A percentile compares a stretch with the other conserved stretches of the same genome.
phyloP scores from a whole-genome alignment of 257 asterid genomes.

The Nicotiana otophora region DNA sequence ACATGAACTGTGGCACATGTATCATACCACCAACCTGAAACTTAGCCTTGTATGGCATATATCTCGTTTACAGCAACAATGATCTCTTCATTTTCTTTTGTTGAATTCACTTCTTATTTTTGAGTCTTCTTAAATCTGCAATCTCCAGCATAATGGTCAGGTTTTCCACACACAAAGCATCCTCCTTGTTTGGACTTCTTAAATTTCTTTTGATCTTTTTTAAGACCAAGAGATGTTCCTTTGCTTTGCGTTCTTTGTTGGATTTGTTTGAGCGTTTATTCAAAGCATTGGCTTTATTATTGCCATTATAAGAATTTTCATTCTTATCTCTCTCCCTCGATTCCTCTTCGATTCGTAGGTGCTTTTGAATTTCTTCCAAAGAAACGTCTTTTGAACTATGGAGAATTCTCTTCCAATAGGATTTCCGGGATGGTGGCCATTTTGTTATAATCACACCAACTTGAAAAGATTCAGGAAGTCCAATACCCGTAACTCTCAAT shows the following conservation, averaged over 20 bases:
- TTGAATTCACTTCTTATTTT: neutral
- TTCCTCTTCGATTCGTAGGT: neutral
- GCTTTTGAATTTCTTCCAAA: neutral
- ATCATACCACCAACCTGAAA: too few species aligned
- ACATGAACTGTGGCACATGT: too few species aligned
- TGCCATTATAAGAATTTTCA: neutral
- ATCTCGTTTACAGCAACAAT: neutral
- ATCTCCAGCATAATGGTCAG: neutral
- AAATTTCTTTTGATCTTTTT: neutral
- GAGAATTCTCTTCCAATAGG: neutral
- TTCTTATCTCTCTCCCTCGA: neutral
- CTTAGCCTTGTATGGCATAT: neutral
- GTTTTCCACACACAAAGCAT: neutral
- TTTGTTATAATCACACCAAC: neutral
- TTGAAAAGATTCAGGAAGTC: neutral
- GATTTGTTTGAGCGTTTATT: neutral
- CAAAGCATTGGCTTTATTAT: neutral
- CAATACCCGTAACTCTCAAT: neutral
- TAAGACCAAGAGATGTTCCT: neutral
- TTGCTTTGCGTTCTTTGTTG: neutral
- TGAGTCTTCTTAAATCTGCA: neutral
- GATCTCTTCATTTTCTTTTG: neutral
- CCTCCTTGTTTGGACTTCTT: neutral
- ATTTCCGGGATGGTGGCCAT: neutral
- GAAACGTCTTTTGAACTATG: neutral